A percentile compares a stretch with the other conserved stretches of the same genome.
phyloP scores from a whole-genome alignment of 2,329 filamentous ascomycete species.

The Penicillium sp. region DNA sequence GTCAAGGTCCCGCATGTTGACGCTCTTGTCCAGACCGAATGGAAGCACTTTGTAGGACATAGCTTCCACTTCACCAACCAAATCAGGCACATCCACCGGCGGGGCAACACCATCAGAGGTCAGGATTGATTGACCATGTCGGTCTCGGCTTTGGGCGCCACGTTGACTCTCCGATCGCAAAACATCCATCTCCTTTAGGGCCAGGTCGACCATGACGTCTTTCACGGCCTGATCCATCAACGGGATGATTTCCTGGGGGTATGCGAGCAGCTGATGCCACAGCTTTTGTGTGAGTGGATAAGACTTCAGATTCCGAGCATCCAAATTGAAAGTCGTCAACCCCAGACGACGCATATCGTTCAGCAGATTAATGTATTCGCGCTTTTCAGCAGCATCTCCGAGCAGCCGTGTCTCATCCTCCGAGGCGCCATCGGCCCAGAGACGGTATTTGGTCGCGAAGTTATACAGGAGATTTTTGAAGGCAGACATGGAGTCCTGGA shows the following conservation, averaged over 20 bases:
- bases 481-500: constrained; percentile 76
- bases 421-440: constrained; percentile 80
- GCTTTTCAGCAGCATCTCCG: constrained; percentile 64
- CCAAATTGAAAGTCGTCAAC: constrained; percentile 76
- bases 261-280: constrained; percentile 90
- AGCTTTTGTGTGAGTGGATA: constrained; percentile 90
- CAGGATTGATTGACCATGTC: constrained; percentile 21
- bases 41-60: constrained; percentile 80
- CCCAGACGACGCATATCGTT: constrained; percentile 88
- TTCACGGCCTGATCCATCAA: constrained; percentile 94
- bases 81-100: constrained; percentile 56
- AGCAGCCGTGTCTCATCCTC: constrained; percentile 65
- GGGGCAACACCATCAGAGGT: constrained; percentile 18
- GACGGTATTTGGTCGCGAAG: constrained; percentile 87
- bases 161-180: constrained; percentile 53
- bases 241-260: constrained; percentile 92
- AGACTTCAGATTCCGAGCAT: constrained; percentile 80
- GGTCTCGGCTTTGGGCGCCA: constrained; percentile 21
- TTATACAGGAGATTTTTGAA: constrained; percentile 92
- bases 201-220: constrained; percentile 86
- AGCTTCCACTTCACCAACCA: constrained; percentile 68
- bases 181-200: constrained; percentile 69
- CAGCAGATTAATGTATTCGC: constrained; percentile 77
- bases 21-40: constrained; percentile 77
- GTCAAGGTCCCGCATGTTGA: constrained; percentile 90